Evolutionary conservation across 2,329 filamentous ascomycete species (phyloP), one percentile per base, ranked within the genome.

Genomic region (Cytospora paraplurivora): DNA sequence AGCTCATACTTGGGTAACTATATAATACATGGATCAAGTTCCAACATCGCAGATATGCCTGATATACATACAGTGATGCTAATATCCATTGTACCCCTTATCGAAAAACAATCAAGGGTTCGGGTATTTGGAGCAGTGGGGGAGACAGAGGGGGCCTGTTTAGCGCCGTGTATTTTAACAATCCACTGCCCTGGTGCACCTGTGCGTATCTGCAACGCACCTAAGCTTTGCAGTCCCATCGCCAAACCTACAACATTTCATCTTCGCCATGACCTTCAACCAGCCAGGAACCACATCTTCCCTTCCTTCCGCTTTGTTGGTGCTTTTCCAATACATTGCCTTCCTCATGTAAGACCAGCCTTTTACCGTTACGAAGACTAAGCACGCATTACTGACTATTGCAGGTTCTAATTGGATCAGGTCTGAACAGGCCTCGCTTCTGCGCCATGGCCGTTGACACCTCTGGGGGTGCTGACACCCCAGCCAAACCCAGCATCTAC

Each of bases 401-500:
- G 33, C 38, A 61, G 38, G 51, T 44, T 47, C 44, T 10, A 8
- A 21, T 19, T 19, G 10, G 44, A n/a, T 10, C 21, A 47, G 44
- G 44, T 47, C 44, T 47, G 8, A 47, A n/a, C 44, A 21, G 44
- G 44, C 44, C 44, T 47, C 44, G 10, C n/a, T 33, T 27, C 15
- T 27, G 17, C 38, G 19, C 4, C 38, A 61, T 61, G 59, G 51
- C 51, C 5, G 59, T 51, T 47, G 33, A 55, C 11, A 44, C 56
- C 35, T n/a, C n/a, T 47, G 19, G 32, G 44, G n/a, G 11, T 15
- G 13, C 13, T 12, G 19, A n/a, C 4, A 27, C 17, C 13, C 21
- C 47, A 4, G n/a, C 34, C n/a, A 33, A 54, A 34, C 51, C 51
- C 51, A 55, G 49, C 1, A 78, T 89, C 27, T 89, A 90, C 71